Evolutionary conservation across 1,139 yeast genomes (phyloP).

Genomic region (Geotrichum bryndzae): DNA sequence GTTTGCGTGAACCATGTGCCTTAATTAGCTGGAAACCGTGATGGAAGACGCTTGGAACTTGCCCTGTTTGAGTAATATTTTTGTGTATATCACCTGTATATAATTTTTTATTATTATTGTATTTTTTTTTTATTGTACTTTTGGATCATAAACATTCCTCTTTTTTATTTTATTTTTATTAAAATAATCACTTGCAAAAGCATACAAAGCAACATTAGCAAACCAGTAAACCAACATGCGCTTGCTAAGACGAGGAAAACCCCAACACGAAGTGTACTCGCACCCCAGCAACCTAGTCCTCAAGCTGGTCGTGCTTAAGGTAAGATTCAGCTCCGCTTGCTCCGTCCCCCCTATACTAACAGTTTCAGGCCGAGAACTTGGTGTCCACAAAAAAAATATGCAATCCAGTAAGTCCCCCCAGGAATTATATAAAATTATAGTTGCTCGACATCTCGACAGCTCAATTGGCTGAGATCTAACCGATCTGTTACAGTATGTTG

Average conservation of each 20-base stretch:
- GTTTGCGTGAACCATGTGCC: not conserved
- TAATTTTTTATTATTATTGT: not conserved
- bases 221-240: not conserved
- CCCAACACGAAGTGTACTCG: not conserved
- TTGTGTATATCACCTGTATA: not conserved
- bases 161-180: not conserved
- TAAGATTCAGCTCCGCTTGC: slow-evolving; percentile 5
- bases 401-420: slow-evolving; percentile 7
- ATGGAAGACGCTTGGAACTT: not conserved
- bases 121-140: not conserved
- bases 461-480: not conserved
- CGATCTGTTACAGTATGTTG: slow-evolving; percentile 5
- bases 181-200: not conserved
- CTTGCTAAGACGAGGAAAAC: not conserved
- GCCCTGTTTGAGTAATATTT: not conserved
- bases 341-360: not conserved
- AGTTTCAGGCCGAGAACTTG: slow-evolving; percentile 7
- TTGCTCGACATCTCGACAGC: not conserved
- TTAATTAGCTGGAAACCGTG: not conserved
- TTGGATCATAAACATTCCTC: not conserved
- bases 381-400: not conserved
- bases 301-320: slow-evolving; percentile 17
- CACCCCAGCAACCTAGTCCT: slow-evolving; percentile 13
- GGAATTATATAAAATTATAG: no score
- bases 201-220: not conserved